Evolutionary conservation across 768 basidiomycete species (phyloP), one percentile per base, ranked within the genome.

Genomic region (Hemileccinum impolitum): DNA sequence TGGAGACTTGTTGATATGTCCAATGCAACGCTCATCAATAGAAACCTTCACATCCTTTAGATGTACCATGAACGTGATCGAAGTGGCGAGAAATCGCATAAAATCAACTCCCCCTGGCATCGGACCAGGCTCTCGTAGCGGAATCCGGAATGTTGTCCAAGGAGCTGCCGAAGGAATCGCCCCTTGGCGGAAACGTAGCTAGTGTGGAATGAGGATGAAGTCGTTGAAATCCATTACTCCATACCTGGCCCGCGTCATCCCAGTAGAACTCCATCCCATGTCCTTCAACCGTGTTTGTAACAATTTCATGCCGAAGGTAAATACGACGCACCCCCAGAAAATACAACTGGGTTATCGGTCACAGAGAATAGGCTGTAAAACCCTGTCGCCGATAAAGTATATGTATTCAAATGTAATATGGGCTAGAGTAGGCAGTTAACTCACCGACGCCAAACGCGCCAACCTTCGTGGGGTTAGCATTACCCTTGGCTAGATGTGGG

Each of bases 251-350:
- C 2, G 4, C 21, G 62, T 87, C 87, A 63, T 91, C 91, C 91
- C 91, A 96, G 62, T 93, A 87, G 65, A 95, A 95, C 0, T 82
- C 84, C 91, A 94, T 94, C 83, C 87, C 90, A 62, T 85, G 78
- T 38, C 81, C 91, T 78, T 63, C 56, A 31, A 50, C 13, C 19
- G 25, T 18, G 13, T 18, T 39, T 35, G 12, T 17, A 23, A 44
- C 46, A n/a, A 19, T 8, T 13, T 1, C 11, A 46, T 65, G 50
- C 70, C 23, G 70, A 49, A 1, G 32, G 15, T 9, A 31, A 57
- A 23, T 4, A 28, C 4, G 25, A 12, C 37, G 26, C 59, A 84
- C 85, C 78, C 68, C 85, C 87, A 12, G 87, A 90, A 4, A 75
- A 84, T 1, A 90, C 84, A 57, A 84, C 81, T 0, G 87, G 87